Evolutionary conservation across 768 basidiomycete genomes (phyloP).

Genomic region (Strobilomyces confusus): DNA sequence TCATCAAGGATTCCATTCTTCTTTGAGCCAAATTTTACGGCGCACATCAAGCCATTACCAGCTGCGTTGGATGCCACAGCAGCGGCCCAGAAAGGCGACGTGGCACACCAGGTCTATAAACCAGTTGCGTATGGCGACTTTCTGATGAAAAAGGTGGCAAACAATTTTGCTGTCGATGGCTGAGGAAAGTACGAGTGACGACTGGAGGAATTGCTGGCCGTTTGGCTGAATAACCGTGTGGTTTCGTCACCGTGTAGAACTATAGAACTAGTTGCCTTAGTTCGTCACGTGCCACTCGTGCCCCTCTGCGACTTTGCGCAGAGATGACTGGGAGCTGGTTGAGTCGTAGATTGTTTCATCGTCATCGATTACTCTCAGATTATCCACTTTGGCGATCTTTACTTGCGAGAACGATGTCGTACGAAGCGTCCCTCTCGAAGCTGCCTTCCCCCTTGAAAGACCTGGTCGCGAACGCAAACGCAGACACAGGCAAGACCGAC

Average conservation of each 20-base stretch:
- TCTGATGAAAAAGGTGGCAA: conserved; percentile 64
- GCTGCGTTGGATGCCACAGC: conserved; percentile 47
- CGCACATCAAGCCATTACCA: conserved; percentile 59
- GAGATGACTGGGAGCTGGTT: conserved; percentile 21
- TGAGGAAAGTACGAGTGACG: conserved; percentile 30
- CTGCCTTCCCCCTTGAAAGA: conserved; percentile 48
- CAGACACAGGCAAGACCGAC: conserved; percentile 50
- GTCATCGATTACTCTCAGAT: conserved; percentile 19
- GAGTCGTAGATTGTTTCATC: conserved; percentile 21
- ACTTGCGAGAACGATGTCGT: conserved; percentile 44
- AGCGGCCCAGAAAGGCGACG: conserved; percentile 7
- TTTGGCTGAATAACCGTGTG: neutral
- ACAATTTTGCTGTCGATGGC: conserved; percentile 56
- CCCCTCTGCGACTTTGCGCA: neutral
- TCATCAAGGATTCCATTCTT: conserved; percentile 78
- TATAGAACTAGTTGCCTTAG: neutral
- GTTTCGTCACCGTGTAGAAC: neutral
- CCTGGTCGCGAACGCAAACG: conserved; percentile 43
- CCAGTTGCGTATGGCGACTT: conserved; percentile 77
- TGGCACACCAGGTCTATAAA: conserved; percentile 33
- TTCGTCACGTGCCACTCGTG: conserved; percentile 28
- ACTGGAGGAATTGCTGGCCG: neutral
- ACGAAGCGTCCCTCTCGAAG: conserved; percentile 45
- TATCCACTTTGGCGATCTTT: conserved; percentile 8
- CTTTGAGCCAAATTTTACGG: conserved; percentile 87